phyloP scores from a whole-genome alignment of 2,329 filamentous ascomycete species.

The Neurospora sp. region DNA sequence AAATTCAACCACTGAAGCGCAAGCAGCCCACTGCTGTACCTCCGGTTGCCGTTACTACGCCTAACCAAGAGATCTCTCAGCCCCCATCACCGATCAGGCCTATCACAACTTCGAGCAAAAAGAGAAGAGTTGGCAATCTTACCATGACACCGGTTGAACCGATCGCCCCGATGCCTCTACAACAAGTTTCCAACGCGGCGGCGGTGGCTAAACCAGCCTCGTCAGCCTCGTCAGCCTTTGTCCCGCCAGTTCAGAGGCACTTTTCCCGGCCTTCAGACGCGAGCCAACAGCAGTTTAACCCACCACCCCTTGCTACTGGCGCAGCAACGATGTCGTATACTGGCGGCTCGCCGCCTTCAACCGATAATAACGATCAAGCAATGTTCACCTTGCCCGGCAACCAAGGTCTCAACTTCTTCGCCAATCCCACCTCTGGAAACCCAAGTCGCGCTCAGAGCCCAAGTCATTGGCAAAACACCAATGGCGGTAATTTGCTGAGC shows the following conservation, averaged over 20 bases:
- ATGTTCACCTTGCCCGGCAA: neutral
- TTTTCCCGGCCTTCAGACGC: neutral
- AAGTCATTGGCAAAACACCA: neutral
- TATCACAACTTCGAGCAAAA: conserved; percentile 61
- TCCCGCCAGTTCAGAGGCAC: neutral
- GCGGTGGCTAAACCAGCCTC: neutral
- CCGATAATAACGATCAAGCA: neutral
- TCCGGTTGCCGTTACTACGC: neutral
- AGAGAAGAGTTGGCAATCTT: conserved; percentile 67
- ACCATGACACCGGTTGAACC: conserved; percentile 57
- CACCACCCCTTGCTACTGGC: neutral
- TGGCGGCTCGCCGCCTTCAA: neutral
- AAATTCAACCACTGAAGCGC: conserved; percentile 4
- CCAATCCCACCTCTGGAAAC: neutral
- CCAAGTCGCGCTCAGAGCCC: neutral
- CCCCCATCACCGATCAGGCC: conserved; percentile 62
- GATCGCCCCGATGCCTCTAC: conserved; percentile 65
- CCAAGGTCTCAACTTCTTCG: neutral
- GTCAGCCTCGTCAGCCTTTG: neutral
- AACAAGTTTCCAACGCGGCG: conserved; percentile 47
- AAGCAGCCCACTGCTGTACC: neutral
- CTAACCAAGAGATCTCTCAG: conserved; percentile 48
- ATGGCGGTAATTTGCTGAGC: neutral
- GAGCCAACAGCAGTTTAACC: neutral
- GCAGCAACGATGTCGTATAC: neutral